Evolutionary conservation across 164 flowering plant genomes (phyloP).

Genomic region (Echeveria elegans): DNA sequence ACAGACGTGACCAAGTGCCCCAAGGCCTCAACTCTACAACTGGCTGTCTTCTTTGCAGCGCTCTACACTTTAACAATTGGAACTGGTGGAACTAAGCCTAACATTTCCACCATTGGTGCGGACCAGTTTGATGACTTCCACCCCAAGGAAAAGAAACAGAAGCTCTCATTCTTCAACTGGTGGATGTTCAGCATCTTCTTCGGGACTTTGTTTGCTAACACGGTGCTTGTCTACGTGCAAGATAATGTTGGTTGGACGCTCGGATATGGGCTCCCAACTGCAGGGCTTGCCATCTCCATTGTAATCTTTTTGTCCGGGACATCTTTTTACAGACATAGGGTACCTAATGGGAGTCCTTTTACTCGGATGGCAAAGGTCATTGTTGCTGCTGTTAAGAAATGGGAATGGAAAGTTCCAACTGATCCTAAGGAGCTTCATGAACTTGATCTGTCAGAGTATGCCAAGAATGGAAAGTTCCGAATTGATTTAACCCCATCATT

Average conservation of each 20-base stretch:
- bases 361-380: slow-evolving; percentile 55
- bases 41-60: slow-evolving; percentile 50
- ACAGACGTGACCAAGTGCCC: slow-evolving; percentile 22
- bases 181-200: slow-evolving; percentile 69
- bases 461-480: slow-evolving; percentile 30
- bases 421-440: slow-evolving; percentile 56
- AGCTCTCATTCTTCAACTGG: slow-evolving; percentile 81
- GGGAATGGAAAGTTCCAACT: slow-evolving; percentile 30
- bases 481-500: slow-evolving; percentile 43
- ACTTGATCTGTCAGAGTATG: slow-evolving; percentile 37
- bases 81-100: slow-evolving; percentile 80
- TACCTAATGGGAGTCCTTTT: slow-evolving; percentile 59
- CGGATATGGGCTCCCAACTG: slow-evolving; percentile 58
- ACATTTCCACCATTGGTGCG: slow-evolving; percentile 71
- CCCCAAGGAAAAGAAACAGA: slow-evolving; percentile 48
- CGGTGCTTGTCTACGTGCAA: slow-evolving; percentile 57
- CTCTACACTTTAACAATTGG: slow-evolving; percentile 60
- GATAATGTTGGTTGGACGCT: slow-evolving; percentile 73
- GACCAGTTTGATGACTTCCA: slow-evolving; percentile 73
- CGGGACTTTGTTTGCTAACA: slow-evolving; percentile 67
- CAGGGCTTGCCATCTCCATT: slow-evolving; percentile 44
- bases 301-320: slow-evolving; percentile 47
- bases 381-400: slow-evolving; percentile 46
- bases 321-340: slow-evolving; percentile 47
- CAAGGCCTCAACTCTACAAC: slow-evolving; percentile 40